Evolutionary conservation across 345 rosid genomes (phyloP), one percentile per base, ranked within the genome.

Genomic region (Populus davidiana): DNA sequence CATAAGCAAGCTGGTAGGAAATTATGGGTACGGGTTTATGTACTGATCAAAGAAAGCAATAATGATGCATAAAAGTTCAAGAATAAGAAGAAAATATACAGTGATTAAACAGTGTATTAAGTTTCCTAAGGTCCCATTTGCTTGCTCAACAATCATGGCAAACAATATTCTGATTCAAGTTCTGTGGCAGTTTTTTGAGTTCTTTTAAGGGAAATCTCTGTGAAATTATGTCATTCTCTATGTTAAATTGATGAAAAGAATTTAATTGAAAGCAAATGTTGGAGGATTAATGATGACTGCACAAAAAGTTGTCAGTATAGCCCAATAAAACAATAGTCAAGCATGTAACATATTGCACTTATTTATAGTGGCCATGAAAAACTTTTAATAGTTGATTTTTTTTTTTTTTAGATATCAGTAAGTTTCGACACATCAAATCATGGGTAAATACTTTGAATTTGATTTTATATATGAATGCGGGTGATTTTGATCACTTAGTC

Each of bases 21-120:
- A 59, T 25, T 18, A 73, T 64, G 77, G 77, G 77, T 64, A 70
- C 70, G 64, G 64, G 35, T 62, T 74, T 27, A 63, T 41, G 38
- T 61, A 25, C 68, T 62, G 27, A 27, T 27, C 39, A 2, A 74
- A n/a, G 39, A 43, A 63, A 41, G 69, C 23, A 74, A 74, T 63
- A 41, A 43, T 62, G 13, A 41, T 20, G 66, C 10, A 63, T 31
- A 35, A 16, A 56, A 52, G 44, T 35, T 56, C 4, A 35, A n/a
- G 21, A 70, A 13, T 31, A 27, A 72, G 13, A 31, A 56, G 62
- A 20, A 36, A 36, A 56, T 14, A 35, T 13, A 56, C 41, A 71
- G 75, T 71, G 4, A 10, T 33, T 1, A 23, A 29, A 44, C 72
- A 14, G 59, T 35, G n/a, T 50, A 20, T 4, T 71, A 12, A 35